Evolutionary conservation across 208 protist genomes (phyloP).

Genomic region (Trypanosoma lewisi): DNA sequence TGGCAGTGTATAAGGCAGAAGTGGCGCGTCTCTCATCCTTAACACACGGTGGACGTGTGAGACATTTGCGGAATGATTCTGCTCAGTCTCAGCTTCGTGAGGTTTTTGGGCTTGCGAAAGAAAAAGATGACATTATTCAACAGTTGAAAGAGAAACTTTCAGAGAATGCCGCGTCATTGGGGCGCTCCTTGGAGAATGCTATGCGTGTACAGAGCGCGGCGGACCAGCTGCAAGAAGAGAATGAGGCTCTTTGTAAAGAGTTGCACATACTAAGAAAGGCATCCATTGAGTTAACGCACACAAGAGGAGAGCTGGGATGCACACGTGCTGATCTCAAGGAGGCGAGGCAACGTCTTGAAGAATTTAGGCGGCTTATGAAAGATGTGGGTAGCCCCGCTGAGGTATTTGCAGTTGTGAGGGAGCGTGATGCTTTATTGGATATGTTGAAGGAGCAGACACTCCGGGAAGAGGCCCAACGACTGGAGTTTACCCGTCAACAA

Average conservation of each 20-base stretch:
- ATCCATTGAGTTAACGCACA: conserved; percentile 17
- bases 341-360: conserved; percentile 28
- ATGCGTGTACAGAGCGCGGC: conserved; percentile 14
- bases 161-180: conserved; percentile 11
- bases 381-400: conserved; percentile 27
- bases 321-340: conserved; percentile 31
- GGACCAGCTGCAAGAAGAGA: conserved; percentile 19
- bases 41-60: not conserved
- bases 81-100: conserved; percentile 1
- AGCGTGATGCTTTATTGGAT: conserved; percentile 52
- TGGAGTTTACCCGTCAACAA: conserved; percentile 32
- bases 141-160: conserved; percentile 13
- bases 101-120: not conserved
- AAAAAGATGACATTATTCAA: conserved; percentile 18
- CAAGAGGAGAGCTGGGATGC: conserved; percentile 38
- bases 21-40: conserved; percentile 28
- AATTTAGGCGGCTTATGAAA: conserved; percentile 32
- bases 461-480: conserved; percentile 30
- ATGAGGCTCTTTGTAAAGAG: conserved; percentile 19
- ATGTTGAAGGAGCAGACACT: conserved; percentile 49
- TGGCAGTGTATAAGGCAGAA: conserved; percentile 38
- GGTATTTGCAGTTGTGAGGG: conserved; percentile 32
- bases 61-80: not conserved
- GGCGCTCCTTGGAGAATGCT: conserved; percentile 11
- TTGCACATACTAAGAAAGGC: conserved; percentile 12